Conservation (phyloP, 257 asterid genomes). For the Anisodus tanguticus region DNA sequence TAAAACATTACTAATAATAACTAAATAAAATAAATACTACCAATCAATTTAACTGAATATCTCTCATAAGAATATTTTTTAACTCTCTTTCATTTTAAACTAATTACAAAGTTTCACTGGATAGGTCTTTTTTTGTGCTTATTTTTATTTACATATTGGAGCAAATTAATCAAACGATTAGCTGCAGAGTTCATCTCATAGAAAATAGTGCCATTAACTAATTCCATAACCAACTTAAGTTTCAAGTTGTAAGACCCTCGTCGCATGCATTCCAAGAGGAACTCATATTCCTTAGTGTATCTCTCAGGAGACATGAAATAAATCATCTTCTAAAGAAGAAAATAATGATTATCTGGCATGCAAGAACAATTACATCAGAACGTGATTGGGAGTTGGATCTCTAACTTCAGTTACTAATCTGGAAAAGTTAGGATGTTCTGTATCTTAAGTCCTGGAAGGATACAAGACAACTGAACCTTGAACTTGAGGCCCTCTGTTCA, state of each 20-base stretch:
- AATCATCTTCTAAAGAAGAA: not conserved
- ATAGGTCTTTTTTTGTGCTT: constrained; percentile 6
- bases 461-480: constrained; percentile 56
- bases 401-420: constrained; percentile 21
- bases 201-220: not conserved
- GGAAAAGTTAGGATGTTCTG: not conserved
- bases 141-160: not conserved
- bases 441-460: constrained; percentile 19
- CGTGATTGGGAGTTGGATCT: constrained; percentile 10
- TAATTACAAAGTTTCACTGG: constrained; percentile 8
- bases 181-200: constrained; percentile 13
- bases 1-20: not conserved
- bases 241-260: constrained; percentile 4
- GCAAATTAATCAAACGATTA: not conserved
- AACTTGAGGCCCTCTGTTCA: constrained; percentile 71
- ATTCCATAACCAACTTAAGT: constrained; percentile 3
- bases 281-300: constrained; percentile 21
- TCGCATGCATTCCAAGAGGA: not conserved
- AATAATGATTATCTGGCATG: not conserved
- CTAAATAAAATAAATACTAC: constrained; percentile 10
- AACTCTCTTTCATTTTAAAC: not conserved
- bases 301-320: constrained; percentile 19
- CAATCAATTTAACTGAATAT: not conserved
- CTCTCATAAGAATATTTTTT: not conserved
- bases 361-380: constrained; percentile 22